Evolutionary conservation across 352 stramenopile genomes (phyloP), one percentile per base, ranked within the genome.

Genomic region (Phytophthora meadii): DNA sequence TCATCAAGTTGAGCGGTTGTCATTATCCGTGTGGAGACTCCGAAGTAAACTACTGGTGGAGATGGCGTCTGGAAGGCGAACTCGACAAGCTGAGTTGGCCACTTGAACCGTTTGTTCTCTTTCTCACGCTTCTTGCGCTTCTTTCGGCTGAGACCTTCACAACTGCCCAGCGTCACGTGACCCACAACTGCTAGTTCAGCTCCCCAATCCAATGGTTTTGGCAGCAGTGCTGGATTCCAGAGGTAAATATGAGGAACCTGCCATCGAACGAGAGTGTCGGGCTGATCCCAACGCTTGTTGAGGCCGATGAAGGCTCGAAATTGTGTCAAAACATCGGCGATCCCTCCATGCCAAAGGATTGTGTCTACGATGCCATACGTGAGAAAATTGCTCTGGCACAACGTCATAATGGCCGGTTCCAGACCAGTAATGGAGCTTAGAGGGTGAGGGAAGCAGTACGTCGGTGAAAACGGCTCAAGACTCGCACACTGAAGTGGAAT

Each of bases 181-280:
- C 78, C 78, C 15, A 76, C 70, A 12, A 87, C 61, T 4, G 61
- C 56, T 1, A 83, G 40, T 14, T 87, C 78, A 0, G 37, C 49
- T n/a, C 74, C 68, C 78, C 78, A 87, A 50, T 87, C 78, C 22
- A 79, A 45, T 7, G 72, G 71, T 15, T 76, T 84, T 1, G 64
- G 56, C 28, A 87, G 52, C 2, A 87, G 19, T 11, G 45, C 39
- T 19, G 73, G 52, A 36, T 79, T 82, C 73, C 73, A 84, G 5
- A 82, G 51, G 44, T 87, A 87, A 44, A 79, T 80, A 58, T 83
- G 69, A 8, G 78, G 78, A 32, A 83, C 64, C 48, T 76, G 61
- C 73, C 76, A 84, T 34, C 68, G 49, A 4, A 77, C 55, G 3
- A 81, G 40, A 5, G 62, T 54, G 19, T 76, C 67, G 3, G 67